Conservation (phyloP, 768 basidiomycete species). For the Sutorius australiensis region DNA sequence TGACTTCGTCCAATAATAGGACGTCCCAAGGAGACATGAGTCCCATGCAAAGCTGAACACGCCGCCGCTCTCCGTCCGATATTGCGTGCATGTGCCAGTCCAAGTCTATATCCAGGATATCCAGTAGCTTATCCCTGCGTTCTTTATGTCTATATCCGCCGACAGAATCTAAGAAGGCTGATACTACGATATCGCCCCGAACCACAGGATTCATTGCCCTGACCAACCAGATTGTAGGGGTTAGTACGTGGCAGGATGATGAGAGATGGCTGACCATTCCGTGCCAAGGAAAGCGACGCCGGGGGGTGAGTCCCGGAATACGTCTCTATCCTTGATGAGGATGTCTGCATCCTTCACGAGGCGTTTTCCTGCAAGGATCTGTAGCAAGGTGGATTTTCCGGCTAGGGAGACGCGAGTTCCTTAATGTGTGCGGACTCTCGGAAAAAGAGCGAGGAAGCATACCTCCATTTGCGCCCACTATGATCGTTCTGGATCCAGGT, state of each 20-base stretch:
- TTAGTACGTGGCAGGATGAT: background rate
- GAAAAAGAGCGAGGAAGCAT: conserved; percentile 2
- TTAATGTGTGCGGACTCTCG: background rate
- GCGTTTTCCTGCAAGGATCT: conserved; percentile 90
- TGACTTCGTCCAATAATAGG: conserved; percentile 88
- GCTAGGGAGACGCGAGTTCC: conserved; percentile 39
- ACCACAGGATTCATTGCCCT: conserved; percentile 99
- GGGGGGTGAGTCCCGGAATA: conserved; percentile 81
- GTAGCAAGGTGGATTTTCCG: conserved; percentile 94
- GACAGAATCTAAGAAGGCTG: conserved; percentile 94
- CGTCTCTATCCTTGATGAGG: conserved; percentile 74
- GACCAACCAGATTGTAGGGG: background rate
- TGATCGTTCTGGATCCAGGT: conserved; percentile 74
- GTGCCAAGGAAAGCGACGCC: conserved; percentile 89
- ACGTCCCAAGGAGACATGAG: conserved; percentile 95
- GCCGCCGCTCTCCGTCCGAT: conserved; percentile 91
- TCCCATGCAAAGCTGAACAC: conserved; percentile 93
- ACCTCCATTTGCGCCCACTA: conserved; percentile 96
- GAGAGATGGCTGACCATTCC: conserved; percentile 64
- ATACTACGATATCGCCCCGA: conserved; percentile 85
- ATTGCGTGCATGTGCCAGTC: conserved; percentile 97
- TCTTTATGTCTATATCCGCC: conserved; percentile 94
- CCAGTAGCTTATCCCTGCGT: conserved; percentile 77
- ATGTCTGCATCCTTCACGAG: conserved; percentile 65
- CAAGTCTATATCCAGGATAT: conserved; percentile 91